Base-by-base conservation (phyloP, 176 grass and related monocot species). In the Pontederia paniculata region DNA sequence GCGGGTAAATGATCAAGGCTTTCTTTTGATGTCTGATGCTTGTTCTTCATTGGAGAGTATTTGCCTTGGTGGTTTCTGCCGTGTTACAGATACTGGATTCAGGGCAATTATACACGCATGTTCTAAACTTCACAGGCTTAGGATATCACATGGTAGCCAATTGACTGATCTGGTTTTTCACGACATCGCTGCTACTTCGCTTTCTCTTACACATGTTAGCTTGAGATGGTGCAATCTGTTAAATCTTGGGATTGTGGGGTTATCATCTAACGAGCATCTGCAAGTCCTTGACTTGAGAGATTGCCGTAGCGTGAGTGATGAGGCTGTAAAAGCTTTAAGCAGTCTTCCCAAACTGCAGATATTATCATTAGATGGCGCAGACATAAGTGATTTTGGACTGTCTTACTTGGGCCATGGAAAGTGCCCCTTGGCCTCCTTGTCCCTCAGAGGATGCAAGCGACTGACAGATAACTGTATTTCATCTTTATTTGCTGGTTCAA, bases 151-250 rank as follows among this genome's bases (percentile, higher is more conserved):
- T 52, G 80, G 80, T 73, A 91, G 75, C 41, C 77, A 87, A 48
- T 73, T 98, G 44, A 96, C 91, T 58, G 86, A 98, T 84, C 73
- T 98, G 68, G 86, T 98, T 28, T 98, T 98, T 80, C 86, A 98
- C 77, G 93, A 98, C 70, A 98, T 98, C 54, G 68, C 79, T 70
- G 86, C 86, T 54, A 98, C 93, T 69, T 98, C 93, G 44, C 80
- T 98, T 50, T 98, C 83, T 69, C 58, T 98, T 51, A 98, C 86
- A 55, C 93, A 98, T 79, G 93, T 91, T 51, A 91, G 86, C 67
- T 66, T 98, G 44, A 87, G 86, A 63, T 78, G 86, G 80, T 98
- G 93, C 59, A 84, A 81, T 79, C 83, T 88, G 9, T 57, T 98
- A 62, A 91, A 98, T 77, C 62, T 70, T 79, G 93, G 86, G 10